Evolutionary conservation across 164 flowering plant species (phyloP).

Genomic region (Kingdonia uniflora): DNA sequence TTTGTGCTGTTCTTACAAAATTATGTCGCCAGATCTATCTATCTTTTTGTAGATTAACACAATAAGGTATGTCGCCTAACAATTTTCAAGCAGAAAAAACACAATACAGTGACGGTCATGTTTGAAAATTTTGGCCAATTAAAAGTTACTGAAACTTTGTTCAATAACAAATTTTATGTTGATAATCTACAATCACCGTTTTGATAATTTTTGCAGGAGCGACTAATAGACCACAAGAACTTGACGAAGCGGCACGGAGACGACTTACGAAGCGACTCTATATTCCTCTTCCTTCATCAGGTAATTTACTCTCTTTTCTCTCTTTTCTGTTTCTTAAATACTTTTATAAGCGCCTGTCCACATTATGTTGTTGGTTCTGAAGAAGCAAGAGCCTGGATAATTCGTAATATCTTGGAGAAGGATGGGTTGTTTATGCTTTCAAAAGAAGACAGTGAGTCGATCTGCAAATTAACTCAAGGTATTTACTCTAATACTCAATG

Average conservation of each 20-base stretch:
- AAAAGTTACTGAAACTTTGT: too few relatives aligned
- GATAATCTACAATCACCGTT: too few relatives aligned
- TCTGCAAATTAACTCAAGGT: slow-evolving; percentile 89
- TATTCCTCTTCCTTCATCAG: slow-evolving; percentile 93
- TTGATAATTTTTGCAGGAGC: slow-evolving; percentile 72
- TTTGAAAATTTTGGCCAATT: too few relatives aligned
- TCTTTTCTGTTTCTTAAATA: neutral
- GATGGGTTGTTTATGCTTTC: slow-evolving; percentile 85
- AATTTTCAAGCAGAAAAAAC: too few relatives aligned
- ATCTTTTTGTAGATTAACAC: too few relatives aligned
- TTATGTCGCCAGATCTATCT: too few relatives aligned
- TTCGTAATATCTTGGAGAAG: slow-evolving; percentile 71
- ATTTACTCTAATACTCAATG: neutral
- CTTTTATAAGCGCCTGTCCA: neutral
- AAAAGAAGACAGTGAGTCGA: slow-evolving; percentile 50
- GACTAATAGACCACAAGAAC: slow-evolving; percentile 98
- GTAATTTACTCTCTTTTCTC: slow-evolving; percentile 17
- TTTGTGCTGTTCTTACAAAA: too few relatives aligned
- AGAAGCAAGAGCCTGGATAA: slow-evolving; percentile 98
- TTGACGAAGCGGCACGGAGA: slow-evolving; percentile 97
- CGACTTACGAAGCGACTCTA: slow-evolving; percentile 91
- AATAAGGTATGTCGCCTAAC: too few relatives aligned
- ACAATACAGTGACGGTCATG: too few relatives aligned
- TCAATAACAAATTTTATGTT: too few relatives aligned
- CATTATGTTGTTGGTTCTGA: slow-evolving; percentile 12